A percentile compares a stretch with the other conserved stretches of the same genome.
phyloP scores from a whole-genome alignment of 371 early-diverging fungal species.

The Basidiobolus meristosporus region DNA sequence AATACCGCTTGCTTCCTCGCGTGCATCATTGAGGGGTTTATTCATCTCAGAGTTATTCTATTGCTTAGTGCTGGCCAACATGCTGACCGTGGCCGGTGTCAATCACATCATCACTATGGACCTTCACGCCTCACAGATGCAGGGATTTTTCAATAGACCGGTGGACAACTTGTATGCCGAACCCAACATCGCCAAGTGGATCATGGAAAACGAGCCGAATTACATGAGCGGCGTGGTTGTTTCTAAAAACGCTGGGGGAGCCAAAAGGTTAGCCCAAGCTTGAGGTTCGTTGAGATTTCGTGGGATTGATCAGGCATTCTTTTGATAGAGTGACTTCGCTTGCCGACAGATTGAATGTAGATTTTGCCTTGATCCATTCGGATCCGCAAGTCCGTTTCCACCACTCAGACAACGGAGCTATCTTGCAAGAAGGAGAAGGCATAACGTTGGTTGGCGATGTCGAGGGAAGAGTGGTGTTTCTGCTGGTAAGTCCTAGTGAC shows the following conservation, averaged over 20 bases:
- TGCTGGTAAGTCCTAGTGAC: constrained; percentile 76
- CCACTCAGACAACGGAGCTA: constrained; percentile 6
- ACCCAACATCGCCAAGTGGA: constrained; percentile 80
- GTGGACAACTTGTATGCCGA: constrained; percentile 92
- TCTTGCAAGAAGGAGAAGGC: constrained; percentile 15
- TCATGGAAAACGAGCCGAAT: constrained; percentile 56
- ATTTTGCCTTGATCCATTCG: constrained; percentile 91
- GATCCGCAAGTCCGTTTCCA: constrained; percentile 26
- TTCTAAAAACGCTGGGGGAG: constrained; percentile 93
- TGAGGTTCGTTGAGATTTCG: neutral
- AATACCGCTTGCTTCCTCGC: constrained; percentile 1
- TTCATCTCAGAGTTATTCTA: too few species aligned
- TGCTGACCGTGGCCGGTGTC: constrained; percentile 86
- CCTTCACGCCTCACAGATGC: constrained; percentile 82
- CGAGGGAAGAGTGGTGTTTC: constrained; percentile 62
- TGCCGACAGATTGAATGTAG: constrained; percentile 81
- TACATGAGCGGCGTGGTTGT: constrained; percentile 72
- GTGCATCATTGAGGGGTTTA: neutral
- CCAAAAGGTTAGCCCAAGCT: constrained; percentile 49
- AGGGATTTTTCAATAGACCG: constrained; percentile 90
- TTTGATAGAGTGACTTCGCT: constrained; percentile 69
- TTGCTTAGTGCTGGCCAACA: constrained; percentile 70
- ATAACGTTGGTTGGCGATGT: constrained; percentile 89
- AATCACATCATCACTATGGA: constrained; percentile 97
- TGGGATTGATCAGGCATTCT: neutral